These are phyloP conservation scores for Cyclotella atomus DNA, from an alignment of 108 stramenopile genomes.

Conservation along the genomic window DNA sequence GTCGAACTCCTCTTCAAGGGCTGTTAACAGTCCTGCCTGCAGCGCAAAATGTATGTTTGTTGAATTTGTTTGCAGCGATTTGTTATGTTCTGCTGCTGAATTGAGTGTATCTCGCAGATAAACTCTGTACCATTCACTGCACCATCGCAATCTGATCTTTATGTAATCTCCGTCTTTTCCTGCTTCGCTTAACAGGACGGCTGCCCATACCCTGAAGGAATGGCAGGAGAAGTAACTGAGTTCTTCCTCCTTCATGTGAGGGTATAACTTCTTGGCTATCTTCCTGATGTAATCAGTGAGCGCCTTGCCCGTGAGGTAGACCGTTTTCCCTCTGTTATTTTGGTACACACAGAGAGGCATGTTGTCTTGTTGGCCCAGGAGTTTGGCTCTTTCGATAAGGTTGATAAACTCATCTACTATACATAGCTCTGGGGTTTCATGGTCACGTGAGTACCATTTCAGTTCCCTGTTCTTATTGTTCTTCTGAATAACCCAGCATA, in stretches of 20 bases:
- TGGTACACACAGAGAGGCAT: not conserved
- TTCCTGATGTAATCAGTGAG: not conserved
- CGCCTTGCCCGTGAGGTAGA: constrained; percentile 2
- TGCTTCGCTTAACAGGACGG: constrained; percentile 3
- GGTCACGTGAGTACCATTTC: not conserved
- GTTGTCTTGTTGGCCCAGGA: not conserved
- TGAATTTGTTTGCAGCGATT: not conserved
- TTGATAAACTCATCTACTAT: not conserved
- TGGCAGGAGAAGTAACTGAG: not conserved
- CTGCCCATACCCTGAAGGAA: constrained; percentile 19
- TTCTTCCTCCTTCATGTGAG: not conserved
- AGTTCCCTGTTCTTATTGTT: constrained; percentile 6
- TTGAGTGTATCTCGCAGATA: not conserved
- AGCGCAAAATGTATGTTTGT: no score
- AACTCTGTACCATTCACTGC: constrained; percentile 3
- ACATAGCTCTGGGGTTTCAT: not conserved
- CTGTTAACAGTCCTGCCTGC: no score
- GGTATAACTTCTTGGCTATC: not conserved
- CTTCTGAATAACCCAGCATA: constrained; percentile 15
- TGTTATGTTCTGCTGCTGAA: not conserved
- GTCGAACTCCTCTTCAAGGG: no score
- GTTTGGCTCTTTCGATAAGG: not conserved
- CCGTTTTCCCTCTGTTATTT: not conserved
- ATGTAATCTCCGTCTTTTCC: not conserved
- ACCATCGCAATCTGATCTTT: constrained; percentile 3